These are phyloP conservation scores for Pichia norvegensis DNA, from an alignment of 1,139 yeast genomes.

Conservation along the genomic window DNA sequence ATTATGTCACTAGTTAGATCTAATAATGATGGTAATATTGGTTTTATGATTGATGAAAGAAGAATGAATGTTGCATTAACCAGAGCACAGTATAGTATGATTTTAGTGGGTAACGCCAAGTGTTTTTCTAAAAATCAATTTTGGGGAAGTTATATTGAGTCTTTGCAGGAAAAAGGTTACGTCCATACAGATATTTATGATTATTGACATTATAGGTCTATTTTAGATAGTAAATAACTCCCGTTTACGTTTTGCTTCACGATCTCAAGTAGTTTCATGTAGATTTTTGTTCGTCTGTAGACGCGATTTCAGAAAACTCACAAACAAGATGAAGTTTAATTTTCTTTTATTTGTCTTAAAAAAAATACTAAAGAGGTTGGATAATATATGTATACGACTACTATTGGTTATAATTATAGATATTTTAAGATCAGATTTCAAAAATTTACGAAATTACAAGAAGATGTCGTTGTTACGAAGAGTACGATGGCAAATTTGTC, in stretches of 20 bases:
- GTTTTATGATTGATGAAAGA: slow-evolving; percentile 80
- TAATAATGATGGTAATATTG: slow-evolving; percentile 68
- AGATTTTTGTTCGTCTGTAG: too few species aligned
- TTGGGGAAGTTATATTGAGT: slow-evolving; percentile 45
- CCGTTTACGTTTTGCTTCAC: too few species aligned
- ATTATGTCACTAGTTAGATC: slow-evolving; percentile 87
- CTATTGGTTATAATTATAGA: too few species aligned
- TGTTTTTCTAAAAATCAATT: slow-evolving; percentile 38
- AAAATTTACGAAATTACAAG: too few species aligned
- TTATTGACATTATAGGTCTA: background rate
- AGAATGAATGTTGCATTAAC: slow-evolving; percentile 88
- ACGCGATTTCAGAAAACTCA: too few species aligned
- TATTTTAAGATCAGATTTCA: too few species aligned
- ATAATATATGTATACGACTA: background rate
- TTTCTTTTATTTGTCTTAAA: background rate
- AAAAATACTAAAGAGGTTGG: background rate
- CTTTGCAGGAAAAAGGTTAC: slow-evolving; percentile 12
- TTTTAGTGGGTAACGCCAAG: slow-evolving; percentile 53
- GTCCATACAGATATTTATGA: slow-evolving; percentile 6
- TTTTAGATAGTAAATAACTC: too few species aligned
- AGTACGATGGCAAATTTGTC: background rate
- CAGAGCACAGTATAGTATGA: slow-evolving; percentile 77
- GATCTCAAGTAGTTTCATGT: too few species aligned
- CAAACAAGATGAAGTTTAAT: too few species aligned
- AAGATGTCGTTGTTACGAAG: background rate